Evolutionary conservation across 1,139 yeast genomes (phyloP), one percentile per base, ranked within the genome.

Genomic region (Cylindricascospora bacillispora): DNA sequence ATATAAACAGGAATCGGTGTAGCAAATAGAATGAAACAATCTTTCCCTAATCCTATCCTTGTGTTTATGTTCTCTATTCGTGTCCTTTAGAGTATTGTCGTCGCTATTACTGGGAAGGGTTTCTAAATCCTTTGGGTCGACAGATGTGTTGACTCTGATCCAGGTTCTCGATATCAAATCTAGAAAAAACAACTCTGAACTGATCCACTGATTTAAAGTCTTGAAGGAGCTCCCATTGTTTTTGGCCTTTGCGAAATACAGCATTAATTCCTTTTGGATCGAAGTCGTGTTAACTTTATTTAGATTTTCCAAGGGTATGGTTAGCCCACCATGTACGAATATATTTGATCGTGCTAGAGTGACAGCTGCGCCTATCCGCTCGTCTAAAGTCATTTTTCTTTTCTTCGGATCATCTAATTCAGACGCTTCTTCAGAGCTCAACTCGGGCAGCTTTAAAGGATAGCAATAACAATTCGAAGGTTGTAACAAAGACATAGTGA

Each of bases 351-450:
- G 67, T 30, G 65, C 62, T 13, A 74, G 59, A 3, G 67, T 57
- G 2, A 74, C 59, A 1, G 82, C 72, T 1, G 81, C 69, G 6
- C 89, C 89, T 0, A 82, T 73, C 38, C 86, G 60, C 23, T 67
- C 69, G 35, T 68, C 73, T 37, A 77, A 55, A 6, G 45, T 37
- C 19, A 45, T 25, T 26, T 45, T 49, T 25, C 39, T 40, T 27
- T 35, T 44, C 7, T 40, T 35, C 3, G 39, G 29, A 13, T 41
- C 50, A 27, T 47, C 47, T 13, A 44, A 20, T 15, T 34, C 30
- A n/a, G 23, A 35, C n/a, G 35, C 24, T 24, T 18, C 13, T 13
- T 11, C 4, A 11, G 31, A 26, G 5, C 38, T 32, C 7, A 36
- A 11, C 14, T 22, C 29, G 10, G 63, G 63, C 16, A 57, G 43